A percentile compares a stretch with the other conserved stretches of the same genome.
These are phyloP conservation scores for Globisporangium yorkense DNA, from an alignment of 352 stramenopile species.

Conservation along the genomic window DNA sequence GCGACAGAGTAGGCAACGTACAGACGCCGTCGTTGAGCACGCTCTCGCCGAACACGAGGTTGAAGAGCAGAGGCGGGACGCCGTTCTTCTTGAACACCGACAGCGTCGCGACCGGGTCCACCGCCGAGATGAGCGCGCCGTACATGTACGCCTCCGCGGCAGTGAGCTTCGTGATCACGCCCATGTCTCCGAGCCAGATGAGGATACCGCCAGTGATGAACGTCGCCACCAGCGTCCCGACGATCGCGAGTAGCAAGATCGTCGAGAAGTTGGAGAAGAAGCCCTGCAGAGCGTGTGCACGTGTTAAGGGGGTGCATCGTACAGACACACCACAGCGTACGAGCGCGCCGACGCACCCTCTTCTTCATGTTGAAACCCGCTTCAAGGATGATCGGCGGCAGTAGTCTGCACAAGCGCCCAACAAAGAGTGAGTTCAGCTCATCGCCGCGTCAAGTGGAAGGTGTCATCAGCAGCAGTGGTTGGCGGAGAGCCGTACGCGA, in stretches of 20 bases:
- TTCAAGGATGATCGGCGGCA: conserved; percentile 84
- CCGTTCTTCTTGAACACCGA: conserved; percentile 92
- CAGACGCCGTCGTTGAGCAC: conserved; percentile 94
- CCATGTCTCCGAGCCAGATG: conserved; percentile 66
- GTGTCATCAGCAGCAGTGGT: background rate
- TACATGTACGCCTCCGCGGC: conserved; percentile 90
- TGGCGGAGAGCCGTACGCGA: conserved; percentile 34
- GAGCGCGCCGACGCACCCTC: conserved; percentile 28
- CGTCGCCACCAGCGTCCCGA: conserved; percentile 72
- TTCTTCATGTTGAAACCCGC: conserved; percentile 88
- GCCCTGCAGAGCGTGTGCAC: conserved; percentile 26
- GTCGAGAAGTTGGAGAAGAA: conserved; percentile 88
- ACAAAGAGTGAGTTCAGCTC: background rate
- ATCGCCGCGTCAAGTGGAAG: background rate
- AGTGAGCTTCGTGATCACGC: conserved; percentile 72
- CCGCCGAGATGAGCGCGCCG: conserved; percentile 89
- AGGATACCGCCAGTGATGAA: conserved; percentile 76
- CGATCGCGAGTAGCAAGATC: conserved; percentile 77
- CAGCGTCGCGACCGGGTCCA: conserved; percentile 92
- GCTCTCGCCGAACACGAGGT: conserved; percentile 94
- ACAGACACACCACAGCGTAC: conserved; percentile 2
- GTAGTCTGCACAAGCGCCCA: conserved; percentile 18
- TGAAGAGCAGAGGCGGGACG: conserved; percentile 87
- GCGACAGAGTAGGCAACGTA: conserved; percentile 38
- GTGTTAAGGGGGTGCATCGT: background rate